Evolutionary conservation across 768 basidiomycete species (phyloP), one percentile per base, ranked within the genome.

Genomic region (Lyophyllum atratum): DNA sequence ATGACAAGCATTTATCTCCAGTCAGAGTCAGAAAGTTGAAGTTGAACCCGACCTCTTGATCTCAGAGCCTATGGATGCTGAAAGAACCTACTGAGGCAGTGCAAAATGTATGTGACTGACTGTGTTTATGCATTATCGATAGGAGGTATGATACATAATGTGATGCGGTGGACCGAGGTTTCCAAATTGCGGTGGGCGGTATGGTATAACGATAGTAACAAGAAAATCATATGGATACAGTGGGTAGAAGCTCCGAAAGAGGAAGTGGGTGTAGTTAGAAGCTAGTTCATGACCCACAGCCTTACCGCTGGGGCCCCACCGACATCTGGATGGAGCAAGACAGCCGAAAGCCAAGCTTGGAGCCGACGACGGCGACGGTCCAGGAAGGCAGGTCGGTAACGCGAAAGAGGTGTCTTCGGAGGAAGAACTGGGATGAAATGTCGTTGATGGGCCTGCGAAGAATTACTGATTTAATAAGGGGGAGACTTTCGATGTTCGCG

Each of bases 271-370:
- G 19, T 25, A 12, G 22, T 24, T 15, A 6, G 31, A 21, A 7
- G 28, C 19, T 43, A 53, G 47, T 78, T 69, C 74, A 84, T 82
- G 33, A 89, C 80, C 89, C 89, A 90, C 42, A 72, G 65, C 56
- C 83, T 70, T 11, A 87, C 86, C 1, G 78, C 81, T 51, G 83
- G 78, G 44, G 79, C 82, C 0, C 81, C 83, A 2, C 89, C 89
- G 7, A 90, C 73, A 49, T 90, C 88, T 4, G 89, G 89, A 61
- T 90, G 88, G 1, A 90, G 72, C 0, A 90, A 65, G 1, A 90
- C 78, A 0, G 80, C 69, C 0, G 82, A 79, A 2, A 91, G 82
- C 86, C 87, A 91, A 55, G 82, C 80, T 66, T 90, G 82, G 3
- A 90, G 74, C 12, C 77, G 76, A 33, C 81, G 77, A 8, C 87